Evolutionary conservation across 2,329 filamentous ascomycete species (phyloP).

Genomic region (Clonostachys rosea): DNA sequence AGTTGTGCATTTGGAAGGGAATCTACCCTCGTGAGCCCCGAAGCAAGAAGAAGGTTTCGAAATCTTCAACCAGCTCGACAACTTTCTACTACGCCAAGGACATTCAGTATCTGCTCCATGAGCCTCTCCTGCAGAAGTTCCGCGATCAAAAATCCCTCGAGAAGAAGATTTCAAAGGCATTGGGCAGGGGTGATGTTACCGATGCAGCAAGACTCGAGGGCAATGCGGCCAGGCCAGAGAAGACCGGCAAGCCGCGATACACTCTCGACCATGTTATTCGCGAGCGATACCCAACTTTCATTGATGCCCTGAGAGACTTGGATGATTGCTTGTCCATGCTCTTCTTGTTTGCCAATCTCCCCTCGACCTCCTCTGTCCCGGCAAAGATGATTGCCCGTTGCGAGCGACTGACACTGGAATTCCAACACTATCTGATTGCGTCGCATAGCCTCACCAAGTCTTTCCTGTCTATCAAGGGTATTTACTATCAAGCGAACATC

Average conservation of each 20-base stretch:
- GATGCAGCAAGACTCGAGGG: slow-evolving; percentile 83
- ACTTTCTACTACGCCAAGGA: slow-evolving; percentile 94
- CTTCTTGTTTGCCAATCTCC: slow-evolving; percentile 95
- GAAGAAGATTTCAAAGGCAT: slow-evolving; percentile 93
- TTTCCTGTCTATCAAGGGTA: slow-evolving; percentile 97
- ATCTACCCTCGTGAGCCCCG: slow-evolving; percentile 97
- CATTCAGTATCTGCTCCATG: slow-evolving; percentile 96
- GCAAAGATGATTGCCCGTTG: slow-evolving; percentile 94
- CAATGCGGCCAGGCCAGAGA: slow-evolving; percentile 84
- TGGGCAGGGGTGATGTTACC: slow-evolving; percentile 85
- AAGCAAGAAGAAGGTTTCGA: slow-evolving; percentile 94
- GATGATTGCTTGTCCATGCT: slow-evolving; percentile 97
- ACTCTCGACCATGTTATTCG: slow-evolving; percentile 96
- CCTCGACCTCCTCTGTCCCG: slow-evolving; percentile 82
- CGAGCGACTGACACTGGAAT: slow-evolving; percentile 89
- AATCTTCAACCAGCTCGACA: slow-evolving; percentile 82
- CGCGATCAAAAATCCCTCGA: slow-evolving; percentile 94
- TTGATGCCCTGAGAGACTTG: slow-evolving; percentile 88
- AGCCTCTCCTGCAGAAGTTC: slow-evolving; percentile 90
- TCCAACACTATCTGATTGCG: slow-evolving; percentile 94
- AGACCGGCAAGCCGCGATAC: slow-evolving; percentile 84
- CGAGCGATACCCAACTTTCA: slow-evolving; percentile 95
- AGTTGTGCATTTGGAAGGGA: slow-evolving; percentile 99
- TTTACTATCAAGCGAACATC: slow-evolving; percentile 97
- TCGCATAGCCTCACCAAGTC: slow-evolving; percentile 91